A percentile compares a stretch with the other conserved stretches of the same genome.
phyloP scores from a whole-genome alignment of 192 early-diverging fungal species.

The Coemansia sp. region DNA sequence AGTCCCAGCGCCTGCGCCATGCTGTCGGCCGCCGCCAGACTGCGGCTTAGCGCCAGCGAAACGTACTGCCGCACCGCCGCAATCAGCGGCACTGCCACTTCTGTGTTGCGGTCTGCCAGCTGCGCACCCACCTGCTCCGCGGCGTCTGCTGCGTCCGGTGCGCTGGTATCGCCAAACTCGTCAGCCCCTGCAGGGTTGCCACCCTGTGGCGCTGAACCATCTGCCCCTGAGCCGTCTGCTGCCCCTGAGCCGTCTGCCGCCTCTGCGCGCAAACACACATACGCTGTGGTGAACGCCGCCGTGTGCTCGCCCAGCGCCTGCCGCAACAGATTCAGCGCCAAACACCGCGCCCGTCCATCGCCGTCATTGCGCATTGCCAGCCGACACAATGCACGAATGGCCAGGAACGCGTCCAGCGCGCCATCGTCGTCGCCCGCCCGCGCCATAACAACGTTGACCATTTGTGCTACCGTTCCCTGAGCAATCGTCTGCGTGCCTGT shows the following conservation, averaged over 20 bases:
- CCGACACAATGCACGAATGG: constrained; percentile 86
- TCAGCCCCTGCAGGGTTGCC: constrained; percentile 12
- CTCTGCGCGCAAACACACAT: constrained; percentile 39
- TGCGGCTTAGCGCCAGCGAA: constrained; percentile 77
- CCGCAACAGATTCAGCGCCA: constrained; percentile 79
- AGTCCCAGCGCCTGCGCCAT: constrained; percentile 79
- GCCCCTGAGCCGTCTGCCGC: neutral
- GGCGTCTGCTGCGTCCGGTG: constrained; percentile 27
- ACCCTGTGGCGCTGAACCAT: neutral
- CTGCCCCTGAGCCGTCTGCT: neutral
- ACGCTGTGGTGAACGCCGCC: constrained; percentile 68
- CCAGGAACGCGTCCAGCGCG: constrained; percentile 75
- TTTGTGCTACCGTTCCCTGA: constrained; percentile 85
- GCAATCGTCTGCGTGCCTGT: constrained; percentile 81
- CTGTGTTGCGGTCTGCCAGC: constrained; percentile 7
- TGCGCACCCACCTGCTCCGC: constrained; percentile 12
- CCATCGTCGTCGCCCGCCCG: constrained; percentile 42
- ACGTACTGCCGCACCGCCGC: constrained; percentile 86
- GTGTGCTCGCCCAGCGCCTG: constrained; percentile 73
- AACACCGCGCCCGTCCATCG: constrained; percentile 78
- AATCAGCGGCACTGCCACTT: constrained; percentile 64
- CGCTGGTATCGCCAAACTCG: constrained; percentile 49
- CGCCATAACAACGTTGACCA: constrained; percentile 79
- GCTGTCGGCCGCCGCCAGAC: constrained; percentile 72
- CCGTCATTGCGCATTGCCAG: constrained; percentile 82